Conservation (phyloP, 129 eudicot species). For the Deinandra increscens region DNA sequence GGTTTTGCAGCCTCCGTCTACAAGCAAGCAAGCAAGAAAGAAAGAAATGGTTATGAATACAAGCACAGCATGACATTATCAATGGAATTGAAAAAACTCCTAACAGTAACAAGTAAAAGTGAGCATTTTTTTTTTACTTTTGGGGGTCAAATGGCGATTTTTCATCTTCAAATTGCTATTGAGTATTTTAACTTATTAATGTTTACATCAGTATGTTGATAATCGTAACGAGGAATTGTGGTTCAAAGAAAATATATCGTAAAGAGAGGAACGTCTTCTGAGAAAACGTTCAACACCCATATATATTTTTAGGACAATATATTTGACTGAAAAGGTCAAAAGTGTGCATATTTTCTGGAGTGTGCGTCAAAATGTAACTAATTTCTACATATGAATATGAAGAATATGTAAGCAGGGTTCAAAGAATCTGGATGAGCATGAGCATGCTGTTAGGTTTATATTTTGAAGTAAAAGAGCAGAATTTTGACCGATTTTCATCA, state of each 20-base stretch:
- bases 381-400: too few species aligned
- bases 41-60: neutral
- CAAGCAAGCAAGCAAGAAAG: neutral
- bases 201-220: neutral
- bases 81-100: neutral
- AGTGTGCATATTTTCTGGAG: too few species aligned
- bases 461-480: neutral
- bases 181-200: neutral
- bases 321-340: neutral
- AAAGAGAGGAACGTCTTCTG: too few species aligned
- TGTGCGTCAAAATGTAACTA: too few species aligned
- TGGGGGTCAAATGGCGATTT: neutral
- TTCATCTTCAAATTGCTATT: neutral
- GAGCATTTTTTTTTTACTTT: neutral
- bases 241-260: too few species aligned
- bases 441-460: neutral
- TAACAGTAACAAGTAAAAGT: neutral
- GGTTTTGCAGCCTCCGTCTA: conserved; percentile 67
- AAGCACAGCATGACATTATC: neutral
- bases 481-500: neutral
- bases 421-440: too few species aligned
- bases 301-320: neutral
- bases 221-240: too few species aligned
- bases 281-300: neutral
- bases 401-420: too few species aligned